Conservation (phyloP, 225 moss, liverwort and hornwort species). For the Anthoceros angustus region DNA sequence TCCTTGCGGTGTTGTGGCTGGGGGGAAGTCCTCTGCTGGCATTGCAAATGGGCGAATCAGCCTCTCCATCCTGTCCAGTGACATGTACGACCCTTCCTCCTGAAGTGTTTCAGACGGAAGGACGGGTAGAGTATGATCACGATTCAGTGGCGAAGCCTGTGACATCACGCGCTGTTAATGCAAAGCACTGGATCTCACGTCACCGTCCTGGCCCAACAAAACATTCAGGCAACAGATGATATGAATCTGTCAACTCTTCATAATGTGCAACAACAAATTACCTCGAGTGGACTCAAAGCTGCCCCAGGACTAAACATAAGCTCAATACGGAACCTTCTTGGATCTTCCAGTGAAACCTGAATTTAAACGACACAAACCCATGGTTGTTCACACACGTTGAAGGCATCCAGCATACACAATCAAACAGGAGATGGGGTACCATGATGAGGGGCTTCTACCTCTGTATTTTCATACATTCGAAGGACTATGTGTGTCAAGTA, state of each 20-base stretch:
- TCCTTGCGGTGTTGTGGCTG: constrained; percentile 89
- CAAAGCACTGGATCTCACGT: neutral
- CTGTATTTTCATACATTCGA: constrained; percentile 86
- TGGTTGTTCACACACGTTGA: neutral
- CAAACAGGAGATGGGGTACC: neutral
- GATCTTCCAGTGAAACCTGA: constrained; percentile 82
- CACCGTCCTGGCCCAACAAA: neutral
- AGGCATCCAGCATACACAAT: neutral
- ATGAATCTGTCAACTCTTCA: neutral
- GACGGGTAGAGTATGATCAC: constrained; percentile 93
- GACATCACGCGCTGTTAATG: constrained; percentile 10
- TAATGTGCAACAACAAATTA: constrained; percentile 3
- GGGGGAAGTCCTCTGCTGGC: constrained; percentile 98
- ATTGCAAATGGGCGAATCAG: constrained; percentile 91
- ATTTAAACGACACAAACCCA: constrained; percentile 7
- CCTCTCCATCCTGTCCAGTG: constrained; percentile 88
- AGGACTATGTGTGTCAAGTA: constrained; percentile 94
- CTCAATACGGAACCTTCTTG: constrained; percentile 89
- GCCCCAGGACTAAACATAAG: constrained; percentile 96
- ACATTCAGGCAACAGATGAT: neutral
- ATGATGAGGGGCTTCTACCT: constrained; percentile 22
- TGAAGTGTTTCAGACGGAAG: constrained; percentile 68
- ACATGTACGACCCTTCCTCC: constrained; percentile 70
- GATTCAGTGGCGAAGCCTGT: constrained; percentile 84
- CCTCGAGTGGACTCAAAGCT: constrained; percentile 92